Evolutionary conservation across 2,329 filamentous ascomycete genomes (phyloP), one percentile per base, ranked within the genome.

Genomic region (Byssochlamys sp.): DNA sequence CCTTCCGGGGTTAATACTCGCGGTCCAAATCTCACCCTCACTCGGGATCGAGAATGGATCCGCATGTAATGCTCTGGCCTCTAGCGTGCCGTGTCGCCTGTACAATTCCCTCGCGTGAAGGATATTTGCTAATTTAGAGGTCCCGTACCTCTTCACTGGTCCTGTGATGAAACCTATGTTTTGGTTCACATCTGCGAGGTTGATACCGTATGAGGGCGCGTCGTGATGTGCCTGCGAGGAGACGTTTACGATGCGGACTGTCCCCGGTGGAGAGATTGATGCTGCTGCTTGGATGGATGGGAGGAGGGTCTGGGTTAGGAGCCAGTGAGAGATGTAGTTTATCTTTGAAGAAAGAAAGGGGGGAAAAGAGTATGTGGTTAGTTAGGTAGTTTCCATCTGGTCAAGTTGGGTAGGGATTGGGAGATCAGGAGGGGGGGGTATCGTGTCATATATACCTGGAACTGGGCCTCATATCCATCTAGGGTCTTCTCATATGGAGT

Each of bases 111-210:
- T 69, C n/a, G 69, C 60, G 61, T 77, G 74, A 52, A 77, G 66
- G 14, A 78, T 65, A 58, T 78, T 78, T 54, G 73, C 75, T 5
- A 77, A 72, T 63, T 79, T 78, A 60, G 68, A 71, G 63, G 77
- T 74, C 14, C 73, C 75, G 63, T 78, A 79, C 14, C 73, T 69
- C 58, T 69, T 68, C 71, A 63, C 70, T 19, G 35, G 35, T n/a
- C 14, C 35, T 7, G n/a, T n/a, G 5, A 45, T 5, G 58, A 58
- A 11, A 9, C 68, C 68, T 11, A 65, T 65, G 60, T 74, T 29
- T 5, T 27, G 3, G 35, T 49, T 53, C 56, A 55, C 49, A 45
- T 59, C 55, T 9, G 57, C 60, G 14, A 59, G 58, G 39, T 57
- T 50, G 26, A 62, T 55, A 4, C 54, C 50, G 9, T 52, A 56